Evolutionary conservation across 345 rosid species (phyloP), one percentile per base, ranked within the genome.

Genomic region (Heritiera littoralis): DNA sequence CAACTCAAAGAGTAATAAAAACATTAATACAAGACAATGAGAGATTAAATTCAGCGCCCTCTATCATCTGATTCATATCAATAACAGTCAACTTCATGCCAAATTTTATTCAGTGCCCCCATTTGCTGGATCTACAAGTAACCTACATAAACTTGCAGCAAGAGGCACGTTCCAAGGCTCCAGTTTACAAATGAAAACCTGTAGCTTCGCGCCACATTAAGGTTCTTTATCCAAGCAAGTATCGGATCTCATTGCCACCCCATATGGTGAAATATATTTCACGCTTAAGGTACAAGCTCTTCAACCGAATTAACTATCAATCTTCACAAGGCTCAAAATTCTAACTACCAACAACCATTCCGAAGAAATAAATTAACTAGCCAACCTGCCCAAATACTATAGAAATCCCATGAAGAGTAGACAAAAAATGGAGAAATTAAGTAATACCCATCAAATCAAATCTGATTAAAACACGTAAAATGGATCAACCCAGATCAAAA

Each of bases 401-500:
- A 40, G 43, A n/a, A 69, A 69, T 18, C 48, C 35, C 12, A 23
- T 23, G n/a, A 28, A 58, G 14, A 63, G 40, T 18, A 46, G 7
- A 45, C 14, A 4, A 77, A 77, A 72, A 0, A 41, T 3, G 43
- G 4, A 41, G 43, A 66, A 72, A 11, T 7, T 59, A 82, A 60
- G 64, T 13, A 75, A 67, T 6, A 32, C 56, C 51, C 51, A 66
- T 35, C 4, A 15, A 66, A 15, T 52, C 15, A 75, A 82, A 46
- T 49, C 3, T 59, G 78, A 77, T 45, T 2, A 79, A 69, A 59
- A 54, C 13, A 3, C 45, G 0, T 43, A 43, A 0, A 43, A 43
- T 6, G 0, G 43, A 40, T 40, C 43, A 80, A n/a, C 74, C 78
- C 35, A 78, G 6, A 56, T 76, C 58, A 68, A 32, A 5, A 65